Conservation (phyloP, 805 yeast genomes). For the Lipomyces starkeyi region DNA sequence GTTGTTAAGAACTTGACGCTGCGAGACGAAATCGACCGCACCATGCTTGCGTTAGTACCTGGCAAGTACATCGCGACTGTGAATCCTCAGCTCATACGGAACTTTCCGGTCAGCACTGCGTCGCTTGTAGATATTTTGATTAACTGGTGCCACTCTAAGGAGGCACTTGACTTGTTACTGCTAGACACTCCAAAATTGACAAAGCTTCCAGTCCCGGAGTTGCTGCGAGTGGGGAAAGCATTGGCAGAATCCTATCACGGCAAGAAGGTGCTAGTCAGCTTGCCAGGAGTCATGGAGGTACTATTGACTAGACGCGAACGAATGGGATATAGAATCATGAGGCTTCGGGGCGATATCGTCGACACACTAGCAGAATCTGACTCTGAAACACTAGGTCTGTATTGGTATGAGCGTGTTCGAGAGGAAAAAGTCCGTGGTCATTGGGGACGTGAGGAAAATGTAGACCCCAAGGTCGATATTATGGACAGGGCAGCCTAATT, state of each 20-base stretch:
- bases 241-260: slow-evolving; percentile 31
- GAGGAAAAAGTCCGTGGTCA: slow-evolving; percentile 28
- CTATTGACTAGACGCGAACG: slow-evolving; percentile 28
- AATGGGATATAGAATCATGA: slow-evolving; percentile 23
- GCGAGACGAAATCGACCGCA: slow-evolving; percentile 28
- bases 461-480: slow-evolving; percentile 30
- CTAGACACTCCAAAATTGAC: slow-evolving; percentile 23
- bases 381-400: slow-evolving; percentile 31
- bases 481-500: slow-evolving; percentile 30
- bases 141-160: slow-evolving; percentile 18
- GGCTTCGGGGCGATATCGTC: slow-evolving; percentile 34
- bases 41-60: slow-evolving; percentile 19
- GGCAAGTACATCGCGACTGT: slow-evolving; percentile 28
- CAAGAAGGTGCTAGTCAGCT: slow-evolving; percentile 20
- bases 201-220: slow-evolving; percentile 33
- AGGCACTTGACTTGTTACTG: slow-evolving; percentile 15
- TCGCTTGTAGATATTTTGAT: slow-evolving; percentile 18
- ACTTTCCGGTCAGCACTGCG: slow-evolving; percentile 21
- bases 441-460: slow-evolving; percentile 27
- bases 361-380: slow-evolving; percentile 26
- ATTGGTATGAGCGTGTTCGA: slow-evolving; percentile 28
- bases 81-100: slow-evolving; percentile 25
- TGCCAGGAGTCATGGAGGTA: slow-evolving; percentile 39
- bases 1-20: slow-evolving; percentile 22
- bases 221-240: slow-evolving; percentile 27